Evolutionary conservation across 2,329 filamentous ascomycete genomes (phyloP), one percentile per base, ranked within the genome.

Genomic region (Fusarium caatingaense): DNA sequence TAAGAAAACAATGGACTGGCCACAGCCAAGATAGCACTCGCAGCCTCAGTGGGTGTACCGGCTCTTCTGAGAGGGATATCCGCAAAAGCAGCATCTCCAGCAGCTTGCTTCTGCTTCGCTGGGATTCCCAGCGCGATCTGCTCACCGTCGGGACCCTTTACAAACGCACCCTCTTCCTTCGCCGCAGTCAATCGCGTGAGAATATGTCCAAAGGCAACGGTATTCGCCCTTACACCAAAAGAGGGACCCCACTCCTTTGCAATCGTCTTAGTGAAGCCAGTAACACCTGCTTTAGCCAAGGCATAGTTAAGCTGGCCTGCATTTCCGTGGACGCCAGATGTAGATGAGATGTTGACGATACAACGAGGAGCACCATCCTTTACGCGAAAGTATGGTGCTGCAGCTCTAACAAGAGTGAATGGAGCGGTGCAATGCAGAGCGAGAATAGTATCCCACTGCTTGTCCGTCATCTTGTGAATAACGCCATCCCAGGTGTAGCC

Each of bases 401-500:
- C 93, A 47, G 90, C 90, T 57, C 93, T 88, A 66, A 96, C 84
- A 56, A 97, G 89, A 78, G 91, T 91, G 85, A 97, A 97, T 13
- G 94, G 94, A 4, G 92, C 93, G 15, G 93, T 96, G 77, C 88
- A 90, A 85, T 97, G 94, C 49, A 97, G 85, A 23, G 91, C 89
- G 30, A 97, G 83, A 78, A 97, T 97, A 53, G 91, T 94, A 68
- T 96, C 91, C 93, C 93, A 97, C 85, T 97, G 93, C 83, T 93
- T 93, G 84, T 97, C 93, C 18, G 90, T 92, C 85, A 93, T 95
- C 86, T 96, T 97, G 85, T 97, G 93, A 72, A 97, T 93, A 41
- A 97, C 93, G 9, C 91, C 94, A 79, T 97, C 94, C 93, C 93
- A 97, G 1, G 94, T 97, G 81, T 93, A 97, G 44, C 93, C 93